Evolutionary conservation across 176 grass and related monocot genomes (phyloP).

Genomic region (Ensete ventricosum): DNA sequence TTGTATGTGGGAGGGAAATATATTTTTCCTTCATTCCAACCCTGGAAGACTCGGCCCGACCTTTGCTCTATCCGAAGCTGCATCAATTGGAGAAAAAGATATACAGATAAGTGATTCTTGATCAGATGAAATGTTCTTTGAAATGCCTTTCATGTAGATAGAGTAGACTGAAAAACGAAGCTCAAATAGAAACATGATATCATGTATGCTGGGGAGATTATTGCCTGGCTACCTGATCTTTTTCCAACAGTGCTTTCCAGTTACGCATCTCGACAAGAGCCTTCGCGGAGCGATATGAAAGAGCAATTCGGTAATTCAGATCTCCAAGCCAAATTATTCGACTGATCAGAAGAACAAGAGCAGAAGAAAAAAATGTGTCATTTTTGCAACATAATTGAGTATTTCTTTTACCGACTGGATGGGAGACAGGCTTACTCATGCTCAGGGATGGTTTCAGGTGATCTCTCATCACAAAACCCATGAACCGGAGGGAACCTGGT

Average conservation of each 20-base stretch:
- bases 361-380: constrained; percentile 17
- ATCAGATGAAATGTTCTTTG: too few species aligned
- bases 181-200: background rate
- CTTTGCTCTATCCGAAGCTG: constrained; percentile 90
- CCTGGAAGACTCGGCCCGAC: constrained; percentile 65
- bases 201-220: background rate
- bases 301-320: constrained; percentile 95
- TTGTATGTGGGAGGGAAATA: constrained; percentile 97
- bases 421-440: constrained; percentile 57
- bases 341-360: constrained; percentile 31
- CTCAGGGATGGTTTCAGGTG: constrained; percentile 81
- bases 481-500: constrained; percentile 79
- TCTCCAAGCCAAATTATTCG: constrained; percentile 96
- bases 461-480: constrained; percentile 53
- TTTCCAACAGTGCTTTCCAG: constrained; percentile 97
- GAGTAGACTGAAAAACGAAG: background rate
- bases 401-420: background rate
- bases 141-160: too few species aligned
- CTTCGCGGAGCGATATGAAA: constrained; percentile 89
- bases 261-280: constrained; percentile 96
- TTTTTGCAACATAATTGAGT: constrained; percentile 6
- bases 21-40: constrained; percentile 89
- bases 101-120: constrained; percentile 2
- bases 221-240: constrained; percentile 72
- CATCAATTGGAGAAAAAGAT: constrained; percentile 26